These are phyloP conservation scores for Fusarium haematococcum DNA, from an alignment of 2,329 filamentous ascomycete genomes.

Conservation along the genomic window DNA sequence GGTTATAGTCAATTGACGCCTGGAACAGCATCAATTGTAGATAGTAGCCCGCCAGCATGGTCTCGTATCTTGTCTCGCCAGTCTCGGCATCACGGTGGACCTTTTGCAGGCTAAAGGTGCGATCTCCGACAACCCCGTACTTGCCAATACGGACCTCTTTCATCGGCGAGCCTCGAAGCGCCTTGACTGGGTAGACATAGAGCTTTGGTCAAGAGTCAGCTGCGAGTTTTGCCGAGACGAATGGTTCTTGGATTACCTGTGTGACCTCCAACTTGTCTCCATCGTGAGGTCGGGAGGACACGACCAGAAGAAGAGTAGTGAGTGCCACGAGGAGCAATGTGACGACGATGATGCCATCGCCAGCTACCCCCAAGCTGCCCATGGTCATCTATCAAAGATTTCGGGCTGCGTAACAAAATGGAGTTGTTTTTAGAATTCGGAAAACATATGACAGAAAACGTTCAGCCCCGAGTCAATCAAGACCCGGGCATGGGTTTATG, in stretches of 20 bases:
- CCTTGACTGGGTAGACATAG: slow-evolving; percentile 41
- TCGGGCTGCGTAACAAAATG: too few species aligned
- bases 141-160: slow-evolving; percentile 17
- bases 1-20: slow-evolving; percentile 19
- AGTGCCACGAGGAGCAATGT: background rate
- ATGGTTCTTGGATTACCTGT: background rate
- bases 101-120: slow-evolving; percentile 40
- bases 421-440: background rate
- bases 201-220: slow-evolving; percentile 23
- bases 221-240: background rate
- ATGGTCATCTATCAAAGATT: background rate
- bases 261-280: background rate
- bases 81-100: slow-evolving; percentile 10
- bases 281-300: background rate
- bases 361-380: background rate
- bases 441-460: background rate
- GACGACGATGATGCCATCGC: background rate
- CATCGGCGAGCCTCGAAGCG: slow-evolving; percentile 30
- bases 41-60: slow-evolving; percentile 39
- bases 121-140: slow-evolving; percentile 36
- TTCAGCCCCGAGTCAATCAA: background rate
- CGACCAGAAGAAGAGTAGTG: background rate
- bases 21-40: slow-evolving; percentile 34
- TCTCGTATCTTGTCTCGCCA: slow-evolving; percentile 14
- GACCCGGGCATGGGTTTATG: background rate